phyloP scores from a whole-genome alignment of 805 yeast genomes.

The Saccharomycopsis babjevae region DNA sequence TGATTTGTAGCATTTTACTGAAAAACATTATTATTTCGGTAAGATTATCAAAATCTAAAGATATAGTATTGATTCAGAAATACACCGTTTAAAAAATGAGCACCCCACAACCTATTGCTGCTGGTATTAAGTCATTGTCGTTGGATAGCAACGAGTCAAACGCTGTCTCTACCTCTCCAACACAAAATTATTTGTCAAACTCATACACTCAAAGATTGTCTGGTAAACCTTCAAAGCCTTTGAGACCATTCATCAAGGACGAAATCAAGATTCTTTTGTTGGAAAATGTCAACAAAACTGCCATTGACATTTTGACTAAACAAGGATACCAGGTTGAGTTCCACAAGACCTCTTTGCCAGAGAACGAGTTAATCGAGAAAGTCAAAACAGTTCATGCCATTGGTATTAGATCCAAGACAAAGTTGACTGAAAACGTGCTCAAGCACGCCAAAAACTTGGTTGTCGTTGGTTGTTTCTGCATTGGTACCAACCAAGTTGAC shows the following conservation, averaged over 20 bases:
- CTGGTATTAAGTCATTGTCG: conserved; percentile 4
- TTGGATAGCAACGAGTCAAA: conserved; percentile 24
- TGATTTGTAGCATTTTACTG: no score
- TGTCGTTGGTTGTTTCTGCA: conserved; percentile 95
- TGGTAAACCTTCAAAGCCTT: conserved; percentile 51
- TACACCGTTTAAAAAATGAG: conserved; percentile 9
- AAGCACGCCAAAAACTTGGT: conserved; percentile 83
- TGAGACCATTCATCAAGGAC: conserved; percentile 92
- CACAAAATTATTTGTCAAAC: conserved; percentile 49
- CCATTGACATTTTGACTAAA: conserved; percentile 68
- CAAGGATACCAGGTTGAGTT: conserved; percentile 98
- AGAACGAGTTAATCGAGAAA: conserved; percentile 89
- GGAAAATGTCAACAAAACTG: conserved; percentile 91
- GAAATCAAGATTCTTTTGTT: conserved; percentile 85
- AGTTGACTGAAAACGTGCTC: conserved; percentile 67
- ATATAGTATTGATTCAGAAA: no score
- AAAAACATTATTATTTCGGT: no score
- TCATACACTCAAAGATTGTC: conserved; percentile 30
- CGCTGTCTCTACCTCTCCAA: conserved; percentile 77
- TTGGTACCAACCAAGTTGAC: conserved; percentile 97
- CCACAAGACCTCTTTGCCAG: conserved; percentile 79
- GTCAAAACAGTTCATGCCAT: conserved; percentile 90
- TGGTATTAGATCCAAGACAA: conserved; percentile 97
- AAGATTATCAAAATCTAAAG: no score
- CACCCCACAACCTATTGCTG: conserved; percentile 16